Conservation (phyloP, 179 eudicot genomes). For the Sideroxylon spinosum region DNA sequence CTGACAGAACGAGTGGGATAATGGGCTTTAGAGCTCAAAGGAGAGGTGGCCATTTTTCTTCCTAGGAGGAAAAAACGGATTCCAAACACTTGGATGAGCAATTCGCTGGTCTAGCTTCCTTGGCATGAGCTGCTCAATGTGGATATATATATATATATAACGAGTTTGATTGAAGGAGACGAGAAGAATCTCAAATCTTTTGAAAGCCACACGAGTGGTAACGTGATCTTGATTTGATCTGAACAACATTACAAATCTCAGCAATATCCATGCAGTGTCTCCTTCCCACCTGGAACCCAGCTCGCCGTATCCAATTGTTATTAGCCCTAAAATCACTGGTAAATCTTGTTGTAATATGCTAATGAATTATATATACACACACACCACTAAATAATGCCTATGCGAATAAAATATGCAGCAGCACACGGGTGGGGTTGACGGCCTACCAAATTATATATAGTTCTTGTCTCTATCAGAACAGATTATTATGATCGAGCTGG, state of each 20-base stretch:
- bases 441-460: too few species aligned
- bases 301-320: not conserved
- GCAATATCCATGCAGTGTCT: slow-evolving; percentile 29
- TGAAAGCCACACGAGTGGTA: not conserved
- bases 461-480: too few species aligned
- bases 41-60: slow-evolving; percentile 35
- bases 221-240: not conserved
- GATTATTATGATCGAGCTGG: too few species aligned
- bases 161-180: slow-evolving; percentile 12
- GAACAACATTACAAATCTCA: not conserved
- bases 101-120: not conserved
- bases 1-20: slow-evolving; percentile 40
- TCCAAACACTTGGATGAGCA: not conserved
- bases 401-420: not conserved
- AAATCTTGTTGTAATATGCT: too few species aligned
- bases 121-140: too few species aligned
- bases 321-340: not conserved
- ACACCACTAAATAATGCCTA: too few species aligned
- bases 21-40: slow-evolving; percentile 26
- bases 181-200: slow-evolving; percentile 21
- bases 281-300: not conserved
- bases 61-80: not conserved
- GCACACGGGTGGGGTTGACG: not conserved
- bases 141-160: slow-evolving; percentile 12
- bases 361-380: too few species aligned